Base-by-base conservation (phyloP, 345 rosid species). In the Boechera divaricarpa region DNA sequence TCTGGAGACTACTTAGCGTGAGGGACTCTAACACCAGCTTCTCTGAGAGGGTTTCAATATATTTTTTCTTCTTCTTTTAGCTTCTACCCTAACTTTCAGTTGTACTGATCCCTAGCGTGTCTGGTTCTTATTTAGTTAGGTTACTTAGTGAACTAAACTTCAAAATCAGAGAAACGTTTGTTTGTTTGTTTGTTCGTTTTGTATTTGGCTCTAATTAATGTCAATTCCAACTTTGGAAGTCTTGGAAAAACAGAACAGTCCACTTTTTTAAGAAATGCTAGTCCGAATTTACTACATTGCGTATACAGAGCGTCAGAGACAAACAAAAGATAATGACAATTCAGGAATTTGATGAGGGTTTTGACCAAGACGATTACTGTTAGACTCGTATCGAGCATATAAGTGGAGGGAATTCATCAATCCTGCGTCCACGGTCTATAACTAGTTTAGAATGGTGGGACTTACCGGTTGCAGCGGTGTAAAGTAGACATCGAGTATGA, bases 1-100 rank as follows among this genome's bases (percentile, higher is more conserved):
- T 72, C 76, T 21, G 81, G 80, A 77, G 80, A 70, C 15, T 77
- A 77, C 80, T 42, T 62, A 24, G 80, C 65, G 6, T 68, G 63
- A 69, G n/a, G 33, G 24, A 21, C 24, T 21, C 28, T 2, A 26
- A 12, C 0, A 26, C 6, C 15, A 41, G 33, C 41, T 13, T 36
- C 60, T 24, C 69, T 75, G n/a, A 58, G n/a, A 58, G 73, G 28
- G 68, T 39, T 38, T 51, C 31, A 9, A 5, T 60, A 8, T 51
- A 6, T 31, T 31, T 13, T 29, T 10, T 28, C 28, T 47, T 63
- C 52, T 29, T 12, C 2, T 39, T 32, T 26, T 6, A 39, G 53
- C 21, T 16, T 11, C 31, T 35, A 35, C n/a, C 5, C 70, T 74
- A 59, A 32, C 55, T 60, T 51, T 51, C 18, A 59, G 55, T 51